These are phyloP conservation scores for Carex pumila DNA, from an alignment of 176 grass and related monocot species.

Conservation along the genomic window DNA sequence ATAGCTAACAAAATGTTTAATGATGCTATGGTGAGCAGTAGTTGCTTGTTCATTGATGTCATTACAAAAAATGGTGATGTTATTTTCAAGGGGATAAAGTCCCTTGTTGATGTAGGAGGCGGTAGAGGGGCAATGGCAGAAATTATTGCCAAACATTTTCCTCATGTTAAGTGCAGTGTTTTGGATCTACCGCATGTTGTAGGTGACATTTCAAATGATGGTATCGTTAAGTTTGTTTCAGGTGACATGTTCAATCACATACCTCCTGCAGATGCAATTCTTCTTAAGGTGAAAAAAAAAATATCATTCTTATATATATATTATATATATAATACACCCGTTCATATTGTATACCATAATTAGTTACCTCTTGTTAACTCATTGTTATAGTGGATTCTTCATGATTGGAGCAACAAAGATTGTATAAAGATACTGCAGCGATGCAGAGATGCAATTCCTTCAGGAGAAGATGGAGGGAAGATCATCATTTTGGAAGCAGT, in stretches of 20 bases:
- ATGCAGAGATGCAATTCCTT: constrained; percentile 41
- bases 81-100: constrained; percentile 9
- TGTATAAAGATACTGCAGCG: constrained; percentile 32
- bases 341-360: not conserved
- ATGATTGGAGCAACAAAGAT: constrained; percentile 34
- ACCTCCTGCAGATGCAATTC: constrained; percentile 22
- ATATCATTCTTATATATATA: not conserved
- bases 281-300: constrained; percentile 36
- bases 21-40: constrained; percentile 14
- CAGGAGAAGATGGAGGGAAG: constrained; percentile 29
- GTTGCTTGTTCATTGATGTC: not conserved
- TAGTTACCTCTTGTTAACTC: not conserved
- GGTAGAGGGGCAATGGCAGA: constrained; percentile 5
- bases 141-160: constrained; percentile 21
- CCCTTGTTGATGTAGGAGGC: constrained; percentile 37
- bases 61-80: not conserved
- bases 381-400: constrained; percentile 23
- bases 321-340: not conserved
- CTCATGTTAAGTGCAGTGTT: constrained; percentile 29
- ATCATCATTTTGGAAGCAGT: constrained; percentile 35
- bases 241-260: constrained; percentile 22
- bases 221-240: constrained; percentile 7
- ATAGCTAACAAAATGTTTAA: constrained; percentile 13
- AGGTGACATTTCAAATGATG: not conserved
- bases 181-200: constrained; percentile 40